Percentiles rank a stretch among this genome's conserved stretches.
Evolutionary conservation across 768 basidiomycete species (phyloP).

Genomic region (Collybia sp.): DNA sequence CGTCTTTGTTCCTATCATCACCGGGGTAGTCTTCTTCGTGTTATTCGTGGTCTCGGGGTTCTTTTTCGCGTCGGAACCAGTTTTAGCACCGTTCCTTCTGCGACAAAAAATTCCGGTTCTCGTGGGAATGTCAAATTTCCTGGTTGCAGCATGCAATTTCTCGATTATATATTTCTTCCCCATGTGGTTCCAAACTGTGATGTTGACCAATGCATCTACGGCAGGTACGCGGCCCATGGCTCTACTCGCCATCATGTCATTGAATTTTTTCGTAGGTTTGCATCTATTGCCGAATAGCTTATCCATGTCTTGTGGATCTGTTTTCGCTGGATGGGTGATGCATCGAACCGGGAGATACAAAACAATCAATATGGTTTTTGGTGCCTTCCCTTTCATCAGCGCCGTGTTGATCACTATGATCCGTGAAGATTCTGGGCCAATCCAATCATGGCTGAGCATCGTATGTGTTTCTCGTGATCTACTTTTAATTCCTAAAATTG

Average conservation of each 20-base stretch:
- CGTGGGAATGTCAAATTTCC: slow-evolving; percentile 67
- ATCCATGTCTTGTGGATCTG: slow-evolving; percentile 54
- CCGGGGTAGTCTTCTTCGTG: slow-evolving; percentile 38
- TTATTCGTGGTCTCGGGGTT: slow-evolving; percentile 63
- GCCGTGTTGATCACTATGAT: slow-evolving; percentile 43
- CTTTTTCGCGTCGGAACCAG: slow-evolving; percentile 61
- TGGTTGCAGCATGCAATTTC: slow-evolving; percentile 74
- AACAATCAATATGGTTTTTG: slow-evolving; percentile 54
- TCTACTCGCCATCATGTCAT: not conserved
- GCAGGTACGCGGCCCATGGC: slow-evolving; percentile 20
- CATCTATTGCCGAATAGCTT: slow-evolving; percentile 61
- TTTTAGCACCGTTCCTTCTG: slow-evolving; percentile 64
- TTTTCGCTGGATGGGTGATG: slow-evolving; percentile 71
- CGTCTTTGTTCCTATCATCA: slow-evolving; percentile 48
- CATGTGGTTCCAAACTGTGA: slow-evolving; percentile 82
- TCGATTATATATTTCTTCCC: slow-evolving; percentile 77
- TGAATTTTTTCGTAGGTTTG: slow-evolving; percentile 33
- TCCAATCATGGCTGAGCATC: slow-evolving; percentile 56
- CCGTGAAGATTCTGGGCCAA: slow-evolving; percentile 43
- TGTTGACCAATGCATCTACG: slow-evolving; percentile 59
- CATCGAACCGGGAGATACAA: slow-evolving; percentile 62
- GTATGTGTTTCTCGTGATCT: slow-evolving; percentile 27
- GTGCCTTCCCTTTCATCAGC: slow-evolving; percentile 56
- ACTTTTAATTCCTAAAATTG: not conserved
- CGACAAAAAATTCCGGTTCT: slow-evolving; percentile 67